phyloP scores from a whole-genome alignment of 2,329 filamentous ascomycete species.

The Cladophialophora carrionii region DNA sequence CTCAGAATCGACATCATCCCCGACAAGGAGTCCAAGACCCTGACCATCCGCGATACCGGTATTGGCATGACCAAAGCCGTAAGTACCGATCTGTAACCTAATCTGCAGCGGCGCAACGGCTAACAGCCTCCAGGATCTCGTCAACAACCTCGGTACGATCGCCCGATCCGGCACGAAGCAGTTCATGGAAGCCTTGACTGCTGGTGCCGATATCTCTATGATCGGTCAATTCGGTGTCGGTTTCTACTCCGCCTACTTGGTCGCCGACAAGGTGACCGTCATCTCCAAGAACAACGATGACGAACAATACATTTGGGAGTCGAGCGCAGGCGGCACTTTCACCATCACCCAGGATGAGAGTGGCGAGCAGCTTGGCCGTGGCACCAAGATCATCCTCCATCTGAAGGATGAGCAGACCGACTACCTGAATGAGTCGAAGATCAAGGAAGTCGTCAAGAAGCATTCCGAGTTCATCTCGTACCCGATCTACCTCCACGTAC shows the following conservation, averaged over 20 bases:
- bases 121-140: slow-evolving; percentile 73
- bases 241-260: slow-evolving; percentile 99
- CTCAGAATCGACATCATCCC: slow-evolving; percentile 99
- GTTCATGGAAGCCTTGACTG: slow-evolving; percentile 99
- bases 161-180: slow-evolving; percentile 99
- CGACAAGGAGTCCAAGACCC: slow-evolving; percentile 94
- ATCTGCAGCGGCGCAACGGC: slow-evolving; percentile 31
- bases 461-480: slow-evolving; percentile 99
- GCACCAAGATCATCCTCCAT: slow-evolving; percentile 97
- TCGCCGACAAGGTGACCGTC: slow-evolving; percentile 93
- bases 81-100: slow-evolving; percentile 55
- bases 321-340: slow-evolving; percentile 95
- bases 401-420: slow-evolving; percentile 99
- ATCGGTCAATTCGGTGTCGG: slow-evolving; percentile 99
- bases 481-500: slow-evolving; percentile 99
- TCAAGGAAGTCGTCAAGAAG: slow-evolving; percentile 99
- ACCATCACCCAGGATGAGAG: slow-evolving; percentile 88
- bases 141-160: slow-evolving; percentile 99
- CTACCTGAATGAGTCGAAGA: slow-evolving; percentile 97
- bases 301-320: slow-evolving; percentile 99
- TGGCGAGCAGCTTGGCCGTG: slow-evolving; percentile 86
- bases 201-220: slow-evolving; percentile 99
- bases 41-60: slow-evolving; percentile 96
- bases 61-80: slow-evolving; percentile 99
- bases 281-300: slow-evolving; percentile 99